Evolutionary conservation across 768 basidiomycete genomes (phyloP).

Genomic region (Daedaleopsis sinensis): DNA sequence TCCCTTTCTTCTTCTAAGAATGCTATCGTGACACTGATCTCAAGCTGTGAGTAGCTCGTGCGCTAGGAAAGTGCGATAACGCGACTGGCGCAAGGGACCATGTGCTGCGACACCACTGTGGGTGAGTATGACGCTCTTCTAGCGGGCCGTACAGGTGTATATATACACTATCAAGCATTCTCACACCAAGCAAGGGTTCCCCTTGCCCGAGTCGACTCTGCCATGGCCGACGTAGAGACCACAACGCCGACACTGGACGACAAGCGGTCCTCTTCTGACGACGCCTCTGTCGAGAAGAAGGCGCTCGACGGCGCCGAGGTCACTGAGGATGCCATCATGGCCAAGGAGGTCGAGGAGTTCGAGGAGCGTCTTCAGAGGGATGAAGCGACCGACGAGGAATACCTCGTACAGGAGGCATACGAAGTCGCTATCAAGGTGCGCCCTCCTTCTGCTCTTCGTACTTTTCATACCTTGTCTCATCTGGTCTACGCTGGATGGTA

Average conservation of each 20-base stretch:
- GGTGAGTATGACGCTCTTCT: not conserved
- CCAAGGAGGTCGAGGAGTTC: constrained; percentile 33
- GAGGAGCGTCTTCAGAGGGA: constrained; percentile 36
- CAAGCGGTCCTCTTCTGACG: constrained; percentile 25
- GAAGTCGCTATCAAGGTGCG: constrained; percentile 44
- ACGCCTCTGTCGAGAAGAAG: constrained; percentile 27
- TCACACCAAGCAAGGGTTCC: constrained; percentile 9
- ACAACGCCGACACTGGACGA: constrained; percentile 22
- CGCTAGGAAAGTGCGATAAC: constrained; percentile 14
- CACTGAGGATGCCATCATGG: constrained; percentile 28
- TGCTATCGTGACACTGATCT: constrained; percentile 8
- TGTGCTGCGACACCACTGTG: constrained; percentile 16
- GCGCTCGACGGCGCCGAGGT: constrained; percentile 16
- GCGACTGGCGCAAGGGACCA: constrained; percentile 1
- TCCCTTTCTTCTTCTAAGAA: constrained; percentile 7
- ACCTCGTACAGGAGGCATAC: constrained; percentile 38
- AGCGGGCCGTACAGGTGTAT: not conserved
- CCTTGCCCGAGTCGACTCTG: not conserved
- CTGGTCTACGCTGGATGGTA: constrained; percentile 8
- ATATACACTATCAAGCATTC: constrained; percentile 7
- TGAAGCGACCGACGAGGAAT: constrained; percentile 39
- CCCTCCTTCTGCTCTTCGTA: not conserved
- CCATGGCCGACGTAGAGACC: constrained; percentile 18
- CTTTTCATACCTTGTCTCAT: not conserved
- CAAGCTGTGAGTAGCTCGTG: not conserved